Evolutionary conservation across 1,284 basidiomycete genomes (phyloP).

Genomic region (Cryptococcus neoformans): DNA sequence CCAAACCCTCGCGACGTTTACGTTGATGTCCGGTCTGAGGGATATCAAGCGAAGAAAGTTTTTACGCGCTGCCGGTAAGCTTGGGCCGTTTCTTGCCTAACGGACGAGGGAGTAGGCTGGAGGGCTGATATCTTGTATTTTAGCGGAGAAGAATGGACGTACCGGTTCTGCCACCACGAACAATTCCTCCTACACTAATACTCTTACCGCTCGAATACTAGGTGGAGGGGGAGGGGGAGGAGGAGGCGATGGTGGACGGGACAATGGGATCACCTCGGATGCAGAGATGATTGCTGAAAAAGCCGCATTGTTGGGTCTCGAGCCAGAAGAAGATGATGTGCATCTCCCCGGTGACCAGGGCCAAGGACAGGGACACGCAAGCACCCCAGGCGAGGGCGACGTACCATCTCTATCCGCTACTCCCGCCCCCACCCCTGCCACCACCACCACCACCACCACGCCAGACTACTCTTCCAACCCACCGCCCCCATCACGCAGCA

Average conservation of each 20-base stretch:
- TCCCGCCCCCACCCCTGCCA: too few species aligned
- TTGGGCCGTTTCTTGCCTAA: background rate
- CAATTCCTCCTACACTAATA: background rate
- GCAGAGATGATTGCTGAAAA: constrained; percentile 46
- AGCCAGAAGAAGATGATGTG: constrained; percentile 18
- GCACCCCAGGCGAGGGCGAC: too few species aligned
- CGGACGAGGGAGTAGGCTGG: too few species aligned
- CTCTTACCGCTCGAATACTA: too few species aligned
- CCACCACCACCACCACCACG: too few species aligned
- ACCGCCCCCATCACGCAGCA: constrained; percentile 26
- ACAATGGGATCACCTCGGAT: background rate
- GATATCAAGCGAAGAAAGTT: constrained; percentile 74
- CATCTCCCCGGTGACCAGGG: background rate
- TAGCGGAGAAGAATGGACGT: background rate
- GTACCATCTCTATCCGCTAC: too few species aligned
- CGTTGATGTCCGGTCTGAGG: constrained; percentile 72
- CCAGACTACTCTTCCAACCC: background rate
- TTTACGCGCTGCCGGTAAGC: constrained; percentile 57
- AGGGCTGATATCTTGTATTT: too few species aligned
- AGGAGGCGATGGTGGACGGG: too few species aligned
- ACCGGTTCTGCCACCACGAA: background rate
- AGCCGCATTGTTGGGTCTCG: constrained; percentile 27
- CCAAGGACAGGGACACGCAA: background rate
- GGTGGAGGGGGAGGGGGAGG: too few species aligned
- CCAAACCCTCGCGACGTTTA: constrained; percentile 84